Evolutionary conservation across 129 eudicot species (phyloP), one percentile per base, ranked within the genome.

Genomic region (Silybum marianum): DNA sequence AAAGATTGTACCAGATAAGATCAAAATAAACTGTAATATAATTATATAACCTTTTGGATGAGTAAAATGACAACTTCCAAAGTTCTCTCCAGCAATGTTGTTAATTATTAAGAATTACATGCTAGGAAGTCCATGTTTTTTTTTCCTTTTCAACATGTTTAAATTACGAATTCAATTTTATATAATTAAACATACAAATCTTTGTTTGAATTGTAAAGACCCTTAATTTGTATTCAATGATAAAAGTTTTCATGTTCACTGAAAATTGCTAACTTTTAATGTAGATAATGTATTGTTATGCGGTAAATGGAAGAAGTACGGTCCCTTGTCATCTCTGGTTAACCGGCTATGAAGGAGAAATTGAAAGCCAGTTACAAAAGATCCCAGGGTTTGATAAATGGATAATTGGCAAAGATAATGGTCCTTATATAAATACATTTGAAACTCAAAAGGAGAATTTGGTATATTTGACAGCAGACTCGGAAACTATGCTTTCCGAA

Each of bases 381-480:
- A 80, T 95, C 46, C 91, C 98, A 23, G 99, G 99, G 72, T 93
- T 84, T 74, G 97, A 93, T 46, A 95, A 90, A 77, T 95, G 99
- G 99, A 81, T 89, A 65, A 91, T 95, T 2, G 99, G 93, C 67
- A 95, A 93, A 72, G 97, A 95, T 74, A 74, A 19, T 14, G 77
- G 79, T 69, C 88, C 99, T n/a, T 95, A 95, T 79, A 83, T 95
- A 62, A 89, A 87, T 85, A 89, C 98, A 22, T 90, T 95, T 74
- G 86, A 85, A 84, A 82, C 81, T 73, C 93, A 86, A 68, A 95
- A 89, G 85, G 99, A 93, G 80, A 65, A 87, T 80, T 83, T 95
- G 82, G 98, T 95, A 54, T 95, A 95, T 82, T 87, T 95, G 25
- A 93, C 98, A 23, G 99, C 99, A 63, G 99, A 95, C 84, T 91